phyloP scores from a whole-genome alignment of 805 yeast genomes.

The Candida caryicola region DNA sequence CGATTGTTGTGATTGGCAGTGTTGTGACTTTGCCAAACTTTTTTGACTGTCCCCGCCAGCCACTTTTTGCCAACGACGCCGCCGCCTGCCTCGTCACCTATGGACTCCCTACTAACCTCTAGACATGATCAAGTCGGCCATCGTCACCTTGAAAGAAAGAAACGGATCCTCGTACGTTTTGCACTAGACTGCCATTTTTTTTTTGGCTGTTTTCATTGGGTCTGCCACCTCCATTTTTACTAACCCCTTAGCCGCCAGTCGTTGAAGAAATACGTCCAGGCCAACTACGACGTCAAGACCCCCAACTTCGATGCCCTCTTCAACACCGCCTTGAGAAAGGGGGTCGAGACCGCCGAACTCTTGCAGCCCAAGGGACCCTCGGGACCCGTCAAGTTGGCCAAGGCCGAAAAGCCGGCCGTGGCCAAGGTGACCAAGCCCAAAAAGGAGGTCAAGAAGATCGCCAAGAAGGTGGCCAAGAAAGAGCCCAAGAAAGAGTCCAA shows the following conservation, averaged over 20 bases:
- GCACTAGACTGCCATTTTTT: no score
- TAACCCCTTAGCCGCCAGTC: slow-evolving; percentile 68
- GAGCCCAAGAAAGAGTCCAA: slow-evolving; percentile 10
- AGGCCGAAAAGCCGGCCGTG: slow-evolving; percentile 26
- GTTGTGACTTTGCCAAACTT: no score
- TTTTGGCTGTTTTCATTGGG: no score
- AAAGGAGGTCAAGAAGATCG: slow-evolving; percentile 24
- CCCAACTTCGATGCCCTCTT: slow-evolving; percentile 70
- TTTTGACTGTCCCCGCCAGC: no score
- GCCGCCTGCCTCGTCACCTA: no score
- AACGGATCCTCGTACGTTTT: slow-evolving; percentile 66
- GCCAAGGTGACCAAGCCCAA: slow-evolving; percentile 7
- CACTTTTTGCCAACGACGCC: no score
- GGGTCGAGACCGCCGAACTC: slow-evolving; percentile 74
- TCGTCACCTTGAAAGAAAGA: slow-evolving; percentile 70
- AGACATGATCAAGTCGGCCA: slow-evolving; percentile 69
- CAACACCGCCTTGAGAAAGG: slow-evolving; percentile 75
- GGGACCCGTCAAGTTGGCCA: slow-evolving; percentile 73
- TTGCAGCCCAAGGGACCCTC: slow-evolving; percentile 88
- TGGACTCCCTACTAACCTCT: slow-evolving; percentile 14
- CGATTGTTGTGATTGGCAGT: no score
- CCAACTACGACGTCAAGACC: slow-evolving; percentile 58
- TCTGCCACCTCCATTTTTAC: no score
- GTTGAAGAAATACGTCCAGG: slow-evolving; percentile 74
- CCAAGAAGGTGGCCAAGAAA: slow-evolving; percentile 22